These are phyloP conservation scores for Conidiobolus incongruus DNA, from an alignment of 371 early-diverging fungal genomes.

Conservation along the genomic window DNA sequence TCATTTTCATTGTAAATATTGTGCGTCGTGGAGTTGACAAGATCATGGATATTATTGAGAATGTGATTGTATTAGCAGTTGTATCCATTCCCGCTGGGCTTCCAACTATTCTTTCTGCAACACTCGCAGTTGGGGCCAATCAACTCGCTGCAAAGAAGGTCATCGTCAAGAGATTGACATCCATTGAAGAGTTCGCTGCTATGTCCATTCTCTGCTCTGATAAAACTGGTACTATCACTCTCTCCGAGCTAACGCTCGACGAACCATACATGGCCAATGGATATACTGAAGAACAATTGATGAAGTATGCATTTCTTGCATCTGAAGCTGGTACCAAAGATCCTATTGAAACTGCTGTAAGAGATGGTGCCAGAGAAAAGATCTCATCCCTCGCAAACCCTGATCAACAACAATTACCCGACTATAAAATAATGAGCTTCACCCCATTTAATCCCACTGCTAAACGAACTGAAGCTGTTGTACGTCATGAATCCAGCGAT, in stretches of 20 bases:
- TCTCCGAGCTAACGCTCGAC: conserved; percentile 66
- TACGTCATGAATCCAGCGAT: conserved; percentile 33
- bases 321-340: conserved; percentile 73
- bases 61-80: conserved; percentile 43
- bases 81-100: conserved; percentile 90
- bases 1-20: not conserved
- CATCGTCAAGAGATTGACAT: conserved; percentile 81
- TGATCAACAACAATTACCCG: conserved; percentile 32
- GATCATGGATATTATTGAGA: not conserved
- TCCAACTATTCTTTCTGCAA: conserved; percentile 82
- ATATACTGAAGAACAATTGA: conserved; percentile 49
- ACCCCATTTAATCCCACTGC: conserved; percentile 63
- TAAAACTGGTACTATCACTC: conserved; percentile 92
- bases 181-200: conserved; percentile 83
- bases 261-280: conserved; percentile 52
- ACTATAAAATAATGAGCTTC: conserved; percentile 55
- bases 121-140: conserved; percentile 86
- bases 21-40: conserved; percentile 3
- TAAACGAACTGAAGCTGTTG: conserved; percentile 66
- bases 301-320: conserved; percentile 52
- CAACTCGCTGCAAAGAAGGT: conserved; percentile 75
- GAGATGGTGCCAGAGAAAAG: conserved; percentile 44
- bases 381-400: conserved; percentile 28
- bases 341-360: conserved; percentile 66
- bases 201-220: conserved; percentile 82